Percentiles rank a stretch among this genome's conserved stretches.
phyloP scores from a whole-genome alignment of 805 yeast species.

The Lipomyces japonicus region DNA sequence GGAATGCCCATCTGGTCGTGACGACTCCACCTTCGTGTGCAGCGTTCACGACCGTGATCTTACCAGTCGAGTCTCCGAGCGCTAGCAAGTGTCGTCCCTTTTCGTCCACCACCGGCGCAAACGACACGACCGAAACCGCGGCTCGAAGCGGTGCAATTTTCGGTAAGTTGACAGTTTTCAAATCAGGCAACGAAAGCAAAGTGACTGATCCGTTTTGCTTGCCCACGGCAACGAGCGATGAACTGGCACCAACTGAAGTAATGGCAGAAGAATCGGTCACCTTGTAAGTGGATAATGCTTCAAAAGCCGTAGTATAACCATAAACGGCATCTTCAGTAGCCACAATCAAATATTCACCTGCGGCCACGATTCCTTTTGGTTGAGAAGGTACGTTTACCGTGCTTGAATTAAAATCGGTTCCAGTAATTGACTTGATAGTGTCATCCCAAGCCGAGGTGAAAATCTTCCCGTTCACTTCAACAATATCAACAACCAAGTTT shows the following conservation, averaged over 20 bases:
- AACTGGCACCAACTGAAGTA: slow-evolving; percentile 19
- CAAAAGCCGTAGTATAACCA: slow-evolving; percentile 2
- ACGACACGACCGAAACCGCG: slow-evolving; percentile 46
- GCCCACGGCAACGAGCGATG: slow-evolving; percentile 25
- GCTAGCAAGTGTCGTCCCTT: slow-evolving; percentile 50
- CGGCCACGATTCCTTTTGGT: slow-evolving; percentile 48
- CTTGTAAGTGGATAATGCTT: slow-evolving; percentile 7
- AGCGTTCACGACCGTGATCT: slow-evolving; percentile 67
- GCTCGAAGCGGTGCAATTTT: slow-evolving; percentile 49
- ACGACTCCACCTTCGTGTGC: slow-evolving; percentile 44
- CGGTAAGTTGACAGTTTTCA: slow-evolving; percentile 30
- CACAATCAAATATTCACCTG: slow-evolving; percentile 42
- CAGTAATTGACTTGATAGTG: slow-evolving; percentile 46
- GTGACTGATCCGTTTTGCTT: slow-evolving; percentile 16
- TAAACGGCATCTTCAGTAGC: slow-evolving; percentile 39
- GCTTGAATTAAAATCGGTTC: slow-evolving; percentile 36
- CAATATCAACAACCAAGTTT: slow-evolving; percentile 61
- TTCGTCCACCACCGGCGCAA: slow-evolving; percentile 14
- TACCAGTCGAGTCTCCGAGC: slow-evolving; percentile 83
- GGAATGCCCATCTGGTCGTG: slow-evolving; percentile 95
- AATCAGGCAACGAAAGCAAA: slow-evolving; percentile 38
- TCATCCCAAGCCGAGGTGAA: slow-evolving; percentile 89
- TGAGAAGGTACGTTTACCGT: slow-evolving; percentile 44
- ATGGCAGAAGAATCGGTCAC: not conserved
- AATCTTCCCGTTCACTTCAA: slow-evolving; percentile 38